phyloP scores from a whole-genome alignment of 108 stramenopile genomes.

The Stephanodiscus triporus region DNA sequence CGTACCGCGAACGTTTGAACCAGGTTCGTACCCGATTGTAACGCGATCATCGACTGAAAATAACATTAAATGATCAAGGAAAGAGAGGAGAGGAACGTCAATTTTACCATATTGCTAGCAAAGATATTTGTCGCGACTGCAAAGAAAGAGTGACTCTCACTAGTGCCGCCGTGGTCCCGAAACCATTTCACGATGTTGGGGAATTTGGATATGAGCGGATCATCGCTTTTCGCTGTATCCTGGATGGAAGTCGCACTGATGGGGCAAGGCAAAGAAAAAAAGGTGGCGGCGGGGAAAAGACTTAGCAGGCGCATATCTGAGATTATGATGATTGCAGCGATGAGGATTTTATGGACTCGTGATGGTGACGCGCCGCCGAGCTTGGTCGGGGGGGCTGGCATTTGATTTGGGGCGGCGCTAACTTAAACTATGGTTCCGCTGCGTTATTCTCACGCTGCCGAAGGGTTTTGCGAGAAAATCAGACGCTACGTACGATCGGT shows the following conservation, averaged over 20 bases:
- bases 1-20: slow-evolving; percentile 36
- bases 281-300: neutral
- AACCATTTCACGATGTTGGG: slow-evolving; percentile 47
- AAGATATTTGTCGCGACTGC: neutral
- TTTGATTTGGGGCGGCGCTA: too few species aligned
- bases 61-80: neutral
- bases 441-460: too few species aligned
- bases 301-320: neutral
- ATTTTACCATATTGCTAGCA: neutral
- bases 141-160: neutral
- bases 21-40: slow-evolving; percentile 39
- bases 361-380: too few species aligned
- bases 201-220: slow-evolving; percentile 39
- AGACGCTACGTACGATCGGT: too few species aligned
- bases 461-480: too few species aligned
- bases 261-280: neutral
- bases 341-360: too few species aligned
- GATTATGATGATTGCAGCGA: too few species aligned
- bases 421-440: too few species aligned
- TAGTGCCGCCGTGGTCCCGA: slow-evolving; percentile 30
- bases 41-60: slow-evolving; percentile 37
- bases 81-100: neutral
- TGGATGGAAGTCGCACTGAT: neutral
- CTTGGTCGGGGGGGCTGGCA: too few species aligned
- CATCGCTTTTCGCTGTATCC: neutral